phyloP scores from a whole-genome alignment of 2,329 filamentous ascomycete genomes.

The Aspergillus glaucus region DNA sequence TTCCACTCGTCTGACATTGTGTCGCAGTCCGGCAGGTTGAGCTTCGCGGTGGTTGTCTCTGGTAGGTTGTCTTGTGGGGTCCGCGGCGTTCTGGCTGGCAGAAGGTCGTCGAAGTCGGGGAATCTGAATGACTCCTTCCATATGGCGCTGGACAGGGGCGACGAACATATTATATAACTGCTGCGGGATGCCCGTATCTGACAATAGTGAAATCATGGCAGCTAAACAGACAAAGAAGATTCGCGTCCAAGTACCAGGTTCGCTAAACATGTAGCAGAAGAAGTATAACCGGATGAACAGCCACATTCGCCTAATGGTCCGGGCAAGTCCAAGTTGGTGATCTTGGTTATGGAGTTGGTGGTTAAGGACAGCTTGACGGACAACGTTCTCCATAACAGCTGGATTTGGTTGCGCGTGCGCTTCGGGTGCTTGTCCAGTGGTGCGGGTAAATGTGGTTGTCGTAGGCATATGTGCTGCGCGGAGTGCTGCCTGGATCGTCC shows the following conservation, averaged over 20 bases:
- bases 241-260: slow-evolving; percentile 41
- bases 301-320: slow-evolving; percentile 47
- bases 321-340: slow-evolving; percentile 32
- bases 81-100: slow-evolving; percentile 2
- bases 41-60: background rate
- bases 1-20: slow-evolving; percentile 43
- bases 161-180: slow-evolving; percentile 29
- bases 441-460: background rate
- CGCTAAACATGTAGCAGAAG: slow-evolving; percentile 54
- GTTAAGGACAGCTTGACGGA: slow-evolving; percentile 28
- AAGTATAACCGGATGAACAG: slow-evolving; percentile 53
- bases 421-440: slow-evolving; percentile 4
- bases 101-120: slow-evolving; percentile 16
- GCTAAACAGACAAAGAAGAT: slow-evolving; percentile 34
- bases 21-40: slow-evolving; percentile 12
- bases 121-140: slow-evolving; percentile 37
- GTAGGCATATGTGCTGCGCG: slow-evolving; percentile 7
- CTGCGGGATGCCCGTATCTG: slow-evolving; percentile 35
- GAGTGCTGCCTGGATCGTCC: slow-evolving; percentile 8
- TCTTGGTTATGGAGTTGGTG: slow-evolving; percentile 16
- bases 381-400: slow-evolving; percentile 22
- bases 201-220: slow-evolving; percentile 34
- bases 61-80: slow-evolving; percentile 4
- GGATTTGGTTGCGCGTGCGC: slow-evolving; percentile 11
- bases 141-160: slow-evolving; percentile 37